phyloP scores from a whole-genome alignment of 805 yeast species.

The Novakomyces olei region DNA sequence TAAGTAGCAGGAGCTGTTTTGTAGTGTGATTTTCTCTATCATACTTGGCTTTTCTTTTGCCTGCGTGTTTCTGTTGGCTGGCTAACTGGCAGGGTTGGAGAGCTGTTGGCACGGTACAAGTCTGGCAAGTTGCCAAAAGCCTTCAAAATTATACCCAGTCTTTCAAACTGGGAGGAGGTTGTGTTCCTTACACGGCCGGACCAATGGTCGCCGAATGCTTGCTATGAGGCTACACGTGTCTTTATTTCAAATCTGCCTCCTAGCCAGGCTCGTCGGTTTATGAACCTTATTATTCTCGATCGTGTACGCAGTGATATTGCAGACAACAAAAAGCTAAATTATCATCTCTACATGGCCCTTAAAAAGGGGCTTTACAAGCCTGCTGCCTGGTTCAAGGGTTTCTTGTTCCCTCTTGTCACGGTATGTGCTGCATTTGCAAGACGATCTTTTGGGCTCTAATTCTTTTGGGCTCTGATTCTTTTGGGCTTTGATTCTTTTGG shows the following conservation, averaged over 20 bases:
- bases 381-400: constrained; percentile 92
- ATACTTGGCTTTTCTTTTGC: too few relatives aligned
- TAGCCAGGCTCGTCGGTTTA: constrained; percentile 55
- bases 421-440: background rate
- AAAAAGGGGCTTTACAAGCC: constrained; percentile 92
- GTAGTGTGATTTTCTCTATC: too few relatives aligned
- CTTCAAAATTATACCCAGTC: constrained; percentile 80
- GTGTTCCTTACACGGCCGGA: constrained; percentile 82
- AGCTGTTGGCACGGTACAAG: constrained; percentile 64
- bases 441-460: too few relatives aligned
- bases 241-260: constrained; percentile 81
- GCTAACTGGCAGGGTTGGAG: constrained; percentile 59
- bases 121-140: constrained; percentile 94
- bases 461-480: too few relatives aligned
- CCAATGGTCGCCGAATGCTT: constrained; percentile 85
- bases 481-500: too few relatives aligned
- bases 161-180: constrained; percentile 89
- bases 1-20: too few relatives aligned
- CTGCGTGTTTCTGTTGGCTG: too few relatives aligned
- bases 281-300: constrained; percentile 17
- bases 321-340: constrained; percentile 39
- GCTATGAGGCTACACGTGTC: constrained; percentile 81
- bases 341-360: constrained; percentile 77
- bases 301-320: constrained; percentile 21
- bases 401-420: constrained; percentile 59